These are phyloP conservation scores for Sporothrix pseudoabietina DNA, from an alignment of 2,329 filamentous ascomycete genomes.

Conservation along the genomic window DNA sequence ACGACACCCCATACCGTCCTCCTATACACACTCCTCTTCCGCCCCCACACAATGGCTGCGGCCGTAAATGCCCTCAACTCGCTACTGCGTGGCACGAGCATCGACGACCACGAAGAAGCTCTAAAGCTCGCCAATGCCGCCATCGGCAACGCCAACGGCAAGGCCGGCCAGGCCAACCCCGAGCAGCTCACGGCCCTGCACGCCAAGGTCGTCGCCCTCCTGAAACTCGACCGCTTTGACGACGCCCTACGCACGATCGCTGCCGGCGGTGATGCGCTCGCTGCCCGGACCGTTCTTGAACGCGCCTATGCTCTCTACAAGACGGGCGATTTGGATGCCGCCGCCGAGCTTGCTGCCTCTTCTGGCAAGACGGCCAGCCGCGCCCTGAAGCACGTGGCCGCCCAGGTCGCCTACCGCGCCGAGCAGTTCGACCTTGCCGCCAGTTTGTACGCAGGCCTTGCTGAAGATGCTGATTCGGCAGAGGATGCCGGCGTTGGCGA, in stretches of 20 bases:
- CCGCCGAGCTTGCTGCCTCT: slow-evolving; percentile 47
- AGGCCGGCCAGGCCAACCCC: slow-evolving; percentile 47
- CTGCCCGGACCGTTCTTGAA: slow-evolving; percentile 65
- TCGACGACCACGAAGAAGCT: slow-evolving; percentile 73
- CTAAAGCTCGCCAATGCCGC: slow-evolving; percentile 65
- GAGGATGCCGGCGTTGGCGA: slow-evolving; percentile 54
- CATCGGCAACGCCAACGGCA: slow-evolving; percentile 64
- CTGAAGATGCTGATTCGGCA: slow-evolving; percentile 47
- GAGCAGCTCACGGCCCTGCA: slow-evolving; percentile 59
- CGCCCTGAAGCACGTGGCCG: slow-evolving; percentile 57
- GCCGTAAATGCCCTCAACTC: slow-evolving; percentile 54
- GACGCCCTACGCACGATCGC: slow-evolving; percentile 72
- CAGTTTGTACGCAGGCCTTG: slow-evolving; percentile 63
- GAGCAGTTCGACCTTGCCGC: slow-evolving; percentile 72
- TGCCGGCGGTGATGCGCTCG: slow-evolving; percentile 62
- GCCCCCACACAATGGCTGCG: slow-evolving; percentile 38
- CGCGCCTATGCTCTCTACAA: slow-evolving; percentile 85
- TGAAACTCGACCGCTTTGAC: slow-evolving; percentile 80
- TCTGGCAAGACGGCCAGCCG: slow-evolving; percentile 26
- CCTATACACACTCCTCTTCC: background rate
- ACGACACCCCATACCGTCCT: background rate
- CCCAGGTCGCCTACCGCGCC: slow-evolving; percentile 71
- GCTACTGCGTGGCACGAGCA: slow-evolving; percentile 57
- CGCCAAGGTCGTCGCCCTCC: slow-evolving; percentile 71
- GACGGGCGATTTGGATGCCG: slow-evolving; percentile 67